A percentile compares a stretch with the other conserved stretches of the same genome.
Conservation (phyloP, 2,329 filamentous ascomycete species). For the Colletotrichum australisinense region DNA sequence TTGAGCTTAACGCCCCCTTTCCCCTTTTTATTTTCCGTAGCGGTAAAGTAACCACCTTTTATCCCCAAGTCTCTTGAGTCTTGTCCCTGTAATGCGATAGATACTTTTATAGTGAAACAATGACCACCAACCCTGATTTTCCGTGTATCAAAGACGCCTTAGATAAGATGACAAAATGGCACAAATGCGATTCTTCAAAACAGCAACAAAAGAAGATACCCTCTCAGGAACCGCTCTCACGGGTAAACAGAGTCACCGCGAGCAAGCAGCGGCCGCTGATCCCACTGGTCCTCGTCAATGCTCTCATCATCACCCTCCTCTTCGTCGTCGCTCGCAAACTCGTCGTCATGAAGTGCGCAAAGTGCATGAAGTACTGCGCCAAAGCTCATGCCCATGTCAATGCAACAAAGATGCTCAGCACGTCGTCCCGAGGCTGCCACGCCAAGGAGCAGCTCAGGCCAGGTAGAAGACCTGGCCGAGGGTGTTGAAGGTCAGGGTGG, state of each 20-base stretch:
- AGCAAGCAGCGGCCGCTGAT: conserved; percentile 45
- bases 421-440: no score
- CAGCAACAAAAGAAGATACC: background rate
- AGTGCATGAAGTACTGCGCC: conserved; percentile 92
- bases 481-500: conserved; percentile 73
- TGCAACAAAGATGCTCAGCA: conserved; percentile 84
- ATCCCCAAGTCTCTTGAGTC: background rate
- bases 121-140: background rate
- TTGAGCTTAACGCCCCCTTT: background rate
- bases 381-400: conserved; percentile 91
- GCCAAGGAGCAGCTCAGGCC: no score
- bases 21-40: conserved; percentile 14
- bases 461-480: conserved; percentile 91
- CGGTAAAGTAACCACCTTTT: background rate
- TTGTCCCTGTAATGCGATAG: conserved; percentile 17
- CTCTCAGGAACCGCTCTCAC: background rate
- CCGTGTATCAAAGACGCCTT: conserved; percentile 4
- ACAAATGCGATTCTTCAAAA: background rate
- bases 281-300: conserved; percentile 49
- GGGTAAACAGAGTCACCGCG: conserved; percentile 36
- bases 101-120: background rate
- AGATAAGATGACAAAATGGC: background rate
- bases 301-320: conserved; percentile 43
- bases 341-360: conserved; percentile 61
- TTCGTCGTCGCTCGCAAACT: conserved; percentile 45